Conservation (phyloP, 345 rosid species). For the Camelina laxa region DNA sequence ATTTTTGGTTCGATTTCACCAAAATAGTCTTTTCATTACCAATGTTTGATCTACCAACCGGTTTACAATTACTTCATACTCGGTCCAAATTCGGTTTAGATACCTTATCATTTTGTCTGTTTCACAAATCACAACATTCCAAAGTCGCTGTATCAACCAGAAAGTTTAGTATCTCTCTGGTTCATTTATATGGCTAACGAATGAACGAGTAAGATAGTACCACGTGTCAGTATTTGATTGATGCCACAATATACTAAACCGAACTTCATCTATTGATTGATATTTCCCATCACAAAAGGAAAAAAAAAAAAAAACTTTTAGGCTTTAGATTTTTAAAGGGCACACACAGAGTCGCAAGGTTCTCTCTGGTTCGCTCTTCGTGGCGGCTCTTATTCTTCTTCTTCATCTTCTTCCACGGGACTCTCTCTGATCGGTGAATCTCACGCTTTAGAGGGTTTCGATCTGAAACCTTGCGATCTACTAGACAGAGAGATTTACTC, state of each 20-base stretch:
- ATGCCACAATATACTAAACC: conserved; percentile 17
- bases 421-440: conserved; percentile 30
- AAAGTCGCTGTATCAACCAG: conserved; percentile 4
- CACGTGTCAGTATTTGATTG: conserved; percentile 19
- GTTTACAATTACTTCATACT: neutral
- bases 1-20: too few relatives aligned
- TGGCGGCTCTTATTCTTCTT: conserved; percentile 48
- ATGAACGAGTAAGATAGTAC: neutral
- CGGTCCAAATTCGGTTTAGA: conserved; percentile 22
- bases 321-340: conserved; percentile 37
- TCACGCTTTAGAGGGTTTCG: conserved; percentile 8
- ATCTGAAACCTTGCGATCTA: conserved; percentile 38
- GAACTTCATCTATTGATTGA: conserved; percentile 24
- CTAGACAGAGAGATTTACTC: conserved; percentile 28
- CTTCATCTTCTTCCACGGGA: neutral
- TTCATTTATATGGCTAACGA: neutral
- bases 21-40: too few relatives aligned
- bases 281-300: neutral
- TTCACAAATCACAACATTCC: conserved; percentile 4
- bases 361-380: conserved; percentile 40
- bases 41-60: neutral
- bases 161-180: too few relatives aligned
- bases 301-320: conserved; percentile 16
- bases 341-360: conserved; percentile 30
- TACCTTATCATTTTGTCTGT: neutral